Conservation (phyloP, 306 rosid species). For the Cucurbita pepo region DNA sequence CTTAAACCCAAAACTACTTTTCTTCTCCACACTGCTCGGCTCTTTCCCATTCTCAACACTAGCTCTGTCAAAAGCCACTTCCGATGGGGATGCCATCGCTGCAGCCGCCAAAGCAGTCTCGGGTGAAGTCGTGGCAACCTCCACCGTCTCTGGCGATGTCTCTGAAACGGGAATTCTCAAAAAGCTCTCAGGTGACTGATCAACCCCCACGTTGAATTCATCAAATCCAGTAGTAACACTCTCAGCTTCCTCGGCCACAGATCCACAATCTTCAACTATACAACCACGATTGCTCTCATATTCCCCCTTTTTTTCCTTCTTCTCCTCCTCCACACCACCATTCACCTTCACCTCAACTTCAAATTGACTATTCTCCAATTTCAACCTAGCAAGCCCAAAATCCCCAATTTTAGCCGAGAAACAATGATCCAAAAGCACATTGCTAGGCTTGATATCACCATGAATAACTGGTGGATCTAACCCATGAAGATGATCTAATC, state of each 20-base stretch:
- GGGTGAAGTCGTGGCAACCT: conserved; percentile 13
- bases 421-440: conserved; percentile 37
- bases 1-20: conserved; percentile 21
- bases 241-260: conserved; percentile 50
- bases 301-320: conserved; percentile 14
- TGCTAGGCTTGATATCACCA: conserved; percentile 88
- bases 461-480: conserved; percentile 69
- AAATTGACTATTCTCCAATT: conserved; percentile 12
- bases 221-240: conserved; percentile 52
- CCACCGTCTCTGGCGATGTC: conserved; percentile 24
- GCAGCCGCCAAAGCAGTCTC: conserved; percentile 11
- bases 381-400: conserved; percentile 71
- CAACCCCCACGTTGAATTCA: conserved; percentile 29
- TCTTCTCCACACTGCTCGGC: conserved; percentile 9
- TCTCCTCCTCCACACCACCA: conserved; percentile 9
- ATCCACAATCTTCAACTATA: conserved; percentile 50
- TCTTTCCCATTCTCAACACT: conserved; percentile 32
- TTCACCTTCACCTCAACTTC: conserved; percentile 19
- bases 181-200: conserved; percentile 35
- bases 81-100: conserved; percentile 8
- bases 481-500: conserved; percentile 49
- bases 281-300: conserved; percentile 23
- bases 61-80: background rate
- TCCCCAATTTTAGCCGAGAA: conserved; percentile 59
- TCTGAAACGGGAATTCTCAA: conserved; percentile 11